Base-by-base conservation (phyloP, 148 eudicot genomes). In the Salicornia ramosissima region DNA sequence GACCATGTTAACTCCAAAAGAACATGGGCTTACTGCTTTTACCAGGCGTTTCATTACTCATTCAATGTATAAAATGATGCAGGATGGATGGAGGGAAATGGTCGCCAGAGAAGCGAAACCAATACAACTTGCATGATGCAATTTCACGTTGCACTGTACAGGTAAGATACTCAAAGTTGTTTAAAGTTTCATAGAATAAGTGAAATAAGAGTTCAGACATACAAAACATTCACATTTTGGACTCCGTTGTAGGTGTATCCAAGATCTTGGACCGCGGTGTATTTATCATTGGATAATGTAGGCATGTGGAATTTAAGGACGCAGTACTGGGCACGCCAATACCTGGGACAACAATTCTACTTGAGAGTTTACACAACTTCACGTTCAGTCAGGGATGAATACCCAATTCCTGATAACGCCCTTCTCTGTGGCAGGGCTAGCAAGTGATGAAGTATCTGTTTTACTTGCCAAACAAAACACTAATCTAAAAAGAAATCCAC, bases 81-180 rank as follows among this genome's bases (percentile, higher is more conserved):
- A 91, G 97, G 57, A 85, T 91, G 91, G 90, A 89, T 69, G 81
- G 81, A 53, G 97, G 95, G 12, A 19, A 28, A 53, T 91, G 95
- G 97, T 75, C 53, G n/a, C 71, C 85, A 29, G 74, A 68, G 0
- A 83, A 79, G 26, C 72, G 90, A 66, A 76, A 75, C 40, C 79
- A 83, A 46, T 90, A 90, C 78, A 90, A 90, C 65, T 86, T 90
- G 36, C 70, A 45, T 6, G 97, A 90, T 73, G 94, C 97, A 46
- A 65, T 88, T 68, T 77, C 77, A 1, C 97, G 97, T 31, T 83
- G 82, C 75, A 90, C 89, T 6, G 86, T 88, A 61, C 96, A 90
- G 91, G 96, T 90, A 64, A 57, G 6, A 2, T 26, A 21, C 21
- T 13, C 22, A 4, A 12, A 0, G 50, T 2, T 4, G 34, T 26